These are phyloP conservation scores for Ophiostoma novo-ulmi DNA, from an alignment of 2,329 filamentous ascomycete genomes.

Conservation along the genomic window DNA sequence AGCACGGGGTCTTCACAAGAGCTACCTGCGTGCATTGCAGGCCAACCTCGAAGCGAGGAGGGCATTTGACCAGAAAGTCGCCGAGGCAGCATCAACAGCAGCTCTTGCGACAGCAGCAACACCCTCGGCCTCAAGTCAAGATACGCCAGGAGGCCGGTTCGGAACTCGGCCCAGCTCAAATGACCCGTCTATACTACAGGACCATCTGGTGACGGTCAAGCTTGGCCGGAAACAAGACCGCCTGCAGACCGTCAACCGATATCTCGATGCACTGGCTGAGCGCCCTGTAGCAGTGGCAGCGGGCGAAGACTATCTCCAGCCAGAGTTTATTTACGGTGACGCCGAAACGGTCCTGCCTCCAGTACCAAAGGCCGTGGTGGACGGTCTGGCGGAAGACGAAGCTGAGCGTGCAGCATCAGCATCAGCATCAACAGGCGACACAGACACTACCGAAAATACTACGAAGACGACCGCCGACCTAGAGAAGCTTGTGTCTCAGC, in stretches of 20 bases:
- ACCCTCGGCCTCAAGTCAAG: not conserved
- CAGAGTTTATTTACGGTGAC: slow-evolving; percentile 44
- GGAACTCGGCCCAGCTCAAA: not conserved
- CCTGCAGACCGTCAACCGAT: slow-evolving; percentile 47
- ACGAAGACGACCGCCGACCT: slow-evolving; percentile 36
- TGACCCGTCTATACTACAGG: slow-evolving; percentile 37
- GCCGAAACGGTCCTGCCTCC: slow-evolving; percentile 41
- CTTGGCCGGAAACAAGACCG: slow-evolving; percentile 49
- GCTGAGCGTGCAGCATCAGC: not conserved
- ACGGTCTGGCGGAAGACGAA: slow-evolving; percentile 44
- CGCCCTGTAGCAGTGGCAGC: slow-evolving; percentile 47
- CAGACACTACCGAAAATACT: not conserved
- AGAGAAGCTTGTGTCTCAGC: slow-evolving; percentile 43
- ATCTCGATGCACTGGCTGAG: slow-evolving; percentile 46
- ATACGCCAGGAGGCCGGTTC: not conserved
- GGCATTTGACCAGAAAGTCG: slow-evolving; percentile 34
- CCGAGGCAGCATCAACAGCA: slow-evolving; percentile 23
- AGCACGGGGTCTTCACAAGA: slow-evolving; percentile 46
- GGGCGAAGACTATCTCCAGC: slow-evolving; percentile 43
- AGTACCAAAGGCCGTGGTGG: slow-evolving; percentile 49
- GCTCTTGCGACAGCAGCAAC: slow-evolving; percentile 18
- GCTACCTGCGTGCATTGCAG: slow-evolving; percentile 51
- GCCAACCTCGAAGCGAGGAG: slow-evolving; percentile 49
- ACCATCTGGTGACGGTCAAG: slow-evolving; percentile 48
- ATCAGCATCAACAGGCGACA: not conserved